Evolutionary conservation across 2,329 filamentous ascomycete genomes (phyloP).

Genomic region (Cryphonectria naterciae): DNA sequence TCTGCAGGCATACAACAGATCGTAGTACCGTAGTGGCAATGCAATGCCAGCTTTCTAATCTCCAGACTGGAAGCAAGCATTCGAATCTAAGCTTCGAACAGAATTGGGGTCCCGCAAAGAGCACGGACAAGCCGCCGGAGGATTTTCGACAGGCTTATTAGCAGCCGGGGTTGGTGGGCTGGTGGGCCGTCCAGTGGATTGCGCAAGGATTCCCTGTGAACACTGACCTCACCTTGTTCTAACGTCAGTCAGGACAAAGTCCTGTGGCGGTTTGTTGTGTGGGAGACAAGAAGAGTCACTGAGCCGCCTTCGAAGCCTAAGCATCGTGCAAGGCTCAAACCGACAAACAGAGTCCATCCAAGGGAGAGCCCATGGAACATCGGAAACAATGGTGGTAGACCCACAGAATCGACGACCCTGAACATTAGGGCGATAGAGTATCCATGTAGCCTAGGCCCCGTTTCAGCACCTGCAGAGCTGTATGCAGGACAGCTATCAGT

Average conservation of each 20-base stretch:
- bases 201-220: constrained; percentile 22
- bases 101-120: constrained; percentile 9
- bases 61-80: background rate
- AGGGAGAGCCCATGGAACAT: background rate
- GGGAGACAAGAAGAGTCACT: background rate
- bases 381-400: constrained; percentile 3
- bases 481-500: constrained; percentile 17
- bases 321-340: background rate
- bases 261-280: background rate
- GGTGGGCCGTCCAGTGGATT: constrained; percentile 17
- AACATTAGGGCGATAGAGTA: background rate
- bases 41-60: background rate
- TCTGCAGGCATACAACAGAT: background rate
- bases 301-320: background rate
- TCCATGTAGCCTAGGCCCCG: constrained; percentile 4
- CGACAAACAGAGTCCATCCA: background rate
- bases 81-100: background rate
- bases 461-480: constrained; percentile 23
- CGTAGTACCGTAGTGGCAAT: background rate
- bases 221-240: constrained; percentile 28
- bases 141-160: constrained; percentile 23
- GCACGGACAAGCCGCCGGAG: constrained; percentile 26
- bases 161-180: constrained; percentile 7
- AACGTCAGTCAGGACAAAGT: constrained; percentile 22
- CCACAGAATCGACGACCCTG: constrained; percentile 17